Evolutionary conservation across 2,329 filamentous ascomycete species (phyloP), one percentile per base, ranked within the genome.

Genomic region (Cyphellophora attinorum): DNA sequence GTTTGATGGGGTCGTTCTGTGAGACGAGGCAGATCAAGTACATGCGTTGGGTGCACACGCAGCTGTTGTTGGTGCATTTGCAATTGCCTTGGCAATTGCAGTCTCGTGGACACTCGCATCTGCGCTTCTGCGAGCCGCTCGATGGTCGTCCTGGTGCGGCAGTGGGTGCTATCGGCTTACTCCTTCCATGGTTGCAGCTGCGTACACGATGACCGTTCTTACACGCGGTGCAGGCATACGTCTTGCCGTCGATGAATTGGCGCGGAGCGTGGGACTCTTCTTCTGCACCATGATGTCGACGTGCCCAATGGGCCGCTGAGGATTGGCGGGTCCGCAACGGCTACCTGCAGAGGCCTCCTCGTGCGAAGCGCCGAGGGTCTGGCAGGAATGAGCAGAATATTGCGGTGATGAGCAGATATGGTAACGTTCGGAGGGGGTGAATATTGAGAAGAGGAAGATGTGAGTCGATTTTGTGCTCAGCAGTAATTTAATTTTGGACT

Each of bases 11-110:
- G 18, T 36, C 32, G 12, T 39, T 38, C 11, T 30, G 37, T 11
- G 39, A 37, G 17, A 46, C 33, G 25, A 42, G 27, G 25, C 46
- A 44, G 27, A 47, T 35, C 19, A 49, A 30, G 23, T 35, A 49
- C 41, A 46, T 45, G 11, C 38, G 35, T 31, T 46, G 39, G 6
- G 39, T 43, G 29, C 47, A 49, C 14, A 39, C 30, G 33, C 47
- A 47, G 15, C 30, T 18, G 15, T 46, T 35, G 30, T 41, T 33
- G 14, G 36, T 23, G 19, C 46, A 47, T 40, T 46, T 47, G 31
- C 46, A 49, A 10, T 48, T 49, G 32, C 40, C 41, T 5, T 42
- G 38, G 37, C 46, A 49, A 15, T 39, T 38, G 31, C 46, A 49
- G 17, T 42, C 39, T 18, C 42, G 36, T 2, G 47, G 45, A 39